phyloP scores from a whole-genome alignment of 2,329 filamentous ascomycete species.

The Alternaria panax region DNA sequence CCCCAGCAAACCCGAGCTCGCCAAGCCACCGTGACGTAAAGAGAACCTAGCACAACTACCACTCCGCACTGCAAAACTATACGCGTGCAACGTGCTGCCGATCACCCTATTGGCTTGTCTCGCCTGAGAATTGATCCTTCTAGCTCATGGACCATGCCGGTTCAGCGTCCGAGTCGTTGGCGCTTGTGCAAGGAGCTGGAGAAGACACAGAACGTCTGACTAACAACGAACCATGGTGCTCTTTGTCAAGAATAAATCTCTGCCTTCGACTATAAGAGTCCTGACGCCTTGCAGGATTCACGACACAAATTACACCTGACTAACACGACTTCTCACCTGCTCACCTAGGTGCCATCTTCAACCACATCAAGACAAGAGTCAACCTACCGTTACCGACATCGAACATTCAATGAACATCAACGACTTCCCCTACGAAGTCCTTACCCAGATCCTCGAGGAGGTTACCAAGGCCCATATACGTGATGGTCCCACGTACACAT shows the following conservation, averaged over 20 bases:
- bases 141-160: slow-evolving; percentile 31
- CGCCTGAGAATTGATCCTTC: slow-evolving; percentile 30
- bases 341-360: not conserved
- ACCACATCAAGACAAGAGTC: slow-evolving; percentile 19
- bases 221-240: slow-evolving; percentile 41
- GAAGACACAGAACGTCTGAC: slow-evolving; percentile 38
- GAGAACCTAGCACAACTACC: slow-evolving; percentile 28
- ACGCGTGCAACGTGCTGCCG: slow-evolving; percentile 22
- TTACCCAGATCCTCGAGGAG: slow-evolving; percentile 59
- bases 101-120: slow-evolving; percentile 23
- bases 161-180: slow-evolving; percentile 36
- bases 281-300: slow-evolving; percentile 15
- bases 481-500: slow-evolving; percentile 60
- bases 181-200: slow-evolving; percentile 35
- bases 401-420: slow-evolving; percentile 55
- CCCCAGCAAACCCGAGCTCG: slow-evolving; percentile 13
- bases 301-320: slow-evolving; percentile 26
- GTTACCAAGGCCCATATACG: slow-evolving; percentile 57
- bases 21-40: slow-evolving; percentile 35
- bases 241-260: slow-evolving; percentile 40
- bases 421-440: slow-evolving; percentile 61
- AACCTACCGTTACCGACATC: slow-evolving; percentile 8
- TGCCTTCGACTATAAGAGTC: slow-evolving; percentile 42
- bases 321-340: slow-evolving; percentile 17
- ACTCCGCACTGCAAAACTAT: slow-evolving; percentile 30